A percentile compares a stretch with the other conserved stretches of the same genome.
Evolutionary conservation across 2,329 filamentous ascomycete species (phyloP).

Genomic region (Clonostachys rosea): DNA sequence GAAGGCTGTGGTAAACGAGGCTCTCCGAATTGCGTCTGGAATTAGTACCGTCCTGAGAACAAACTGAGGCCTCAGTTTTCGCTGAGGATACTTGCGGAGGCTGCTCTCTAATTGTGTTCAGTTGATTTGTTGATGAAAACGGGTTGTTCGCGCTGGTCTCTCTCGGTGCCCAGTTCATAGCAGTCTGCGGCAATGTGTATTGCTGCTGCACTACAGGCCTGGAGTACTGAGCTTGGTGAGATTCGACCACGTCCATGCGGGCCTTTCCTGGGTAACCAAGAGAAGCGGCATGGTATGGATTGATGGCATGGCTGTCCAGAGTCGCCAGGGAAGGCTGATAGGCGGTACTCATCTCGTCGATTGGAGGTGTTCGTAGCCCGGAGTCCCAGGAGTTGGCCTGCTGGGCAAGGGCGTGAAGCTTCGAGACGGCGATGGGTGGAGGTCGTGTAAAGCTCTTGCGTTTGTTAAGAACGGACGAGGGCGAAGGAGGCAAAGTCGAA

Average conservation of each 20-base stretch:
- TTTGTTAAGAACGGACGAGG: too few species aligned
- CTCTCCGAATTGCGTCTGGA: constrained; percentile 32
- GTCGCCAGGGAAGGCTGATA: constrained; percentile 42
- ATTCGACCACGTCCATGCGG: constrained; percentile 24
- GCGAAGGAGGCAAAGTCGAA: too few species aligned
- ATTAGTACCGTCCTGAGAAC: constrained; percentile 5
- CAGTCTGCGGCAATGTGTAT: neutral
- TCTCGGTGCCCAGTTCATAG: too few species aligned
- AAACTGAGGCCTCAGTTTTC: too few species aligned
- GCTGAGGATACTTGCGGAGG: too few species aligned
- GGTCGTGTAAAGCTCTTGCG: too few species aligned
- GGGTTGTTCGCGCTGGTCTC: too few species aligned
- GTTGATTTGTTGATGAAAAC: neutral
- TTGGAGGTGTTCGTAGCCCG: constrained; percentile 45
- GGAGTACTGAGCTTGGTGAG: constrained; percentile 20
- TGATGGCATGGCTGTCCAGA: constrained; percentile 39
- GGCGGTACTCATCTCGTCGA: constrained; percentile 48
- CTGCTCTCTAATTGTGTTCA: neutral
- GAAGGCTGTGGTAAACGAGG: constrained; percentile 56
- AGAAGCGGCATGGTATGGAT: constrained; percentile 25
- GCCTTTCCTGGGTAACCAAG: constrained; percentile 24
- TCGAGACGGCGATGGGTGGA: constrained; percentile 7
- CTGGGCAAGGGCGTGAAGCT: constrained; percentile 11
- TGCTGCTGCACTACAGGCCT: constrained; percentile 19
- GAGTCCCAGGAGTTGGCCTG: constrained; percentile 12